Base-by-base conservation (phyloP, 495 filamentous ascomycete species). In the Neurospora sp. region DNA sequence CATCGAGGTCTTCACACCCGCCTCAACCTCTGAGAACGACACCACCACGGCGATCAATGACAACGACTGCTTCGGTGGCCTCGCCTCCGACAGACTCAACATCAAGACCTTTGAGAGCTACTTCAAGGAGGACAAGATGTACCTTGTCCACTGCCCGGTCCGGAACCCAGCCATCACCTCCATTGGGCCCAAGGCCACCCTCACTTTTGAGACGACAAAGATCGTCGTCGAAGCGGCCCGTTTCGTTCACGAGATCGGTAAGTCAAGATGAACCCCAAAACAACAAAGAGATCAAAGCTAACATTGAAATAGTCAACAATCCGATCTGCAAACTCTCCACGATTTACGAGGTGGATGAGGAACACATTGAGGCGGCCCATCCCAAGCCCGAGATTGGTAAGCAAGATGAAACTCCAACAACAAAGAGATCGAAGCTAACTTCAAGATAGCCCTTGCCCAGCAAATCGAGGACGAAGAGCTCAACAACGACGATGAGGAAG, bases 11-110 rank as follows among this genome's bases (percentile, higher is more conserved):
- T 0, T 1, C 0, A 3, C 20, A 0, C 4, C 46, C 1, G 1
- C 46, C 10, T 2, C 46, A 0, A 5, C 0, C 18, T 9, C 20
- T 1, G 1, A 20, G 1, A 27, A 27, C 2, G 10, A 0, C 20
- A 4, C 3, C 20, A 27, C 5, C 4, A 12, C 3, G 1, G 0
- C 11, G 0, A 27, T 4, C 0, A 16, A 0, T 1, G 23, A 62
- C 2, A 2, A 62, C 12, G 12, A 31, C 12, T 16, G 1, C 0
- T 27, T 31, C 5, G 54, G 54, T 5, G 12, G 11, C 6, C 23
- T 59, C 0, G 54, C 54, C 0, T 62, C 54, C 0, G 54, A 62
- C 0, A 2, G 4, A 1, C 8, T 62, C 5, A 1, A 16, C 2
- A 0, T 0, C 23, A 16, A 31, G 6, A 1, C 2, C 0, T 16